Percentiles rank a stretch among this genome's conserved stretches.
These are phyloP conservation scores for Hymenoscyphus repandus DNA, from an alignment of 2,329 filamentous ascomycete genomes.

Conservation along the genomic window DNA sequence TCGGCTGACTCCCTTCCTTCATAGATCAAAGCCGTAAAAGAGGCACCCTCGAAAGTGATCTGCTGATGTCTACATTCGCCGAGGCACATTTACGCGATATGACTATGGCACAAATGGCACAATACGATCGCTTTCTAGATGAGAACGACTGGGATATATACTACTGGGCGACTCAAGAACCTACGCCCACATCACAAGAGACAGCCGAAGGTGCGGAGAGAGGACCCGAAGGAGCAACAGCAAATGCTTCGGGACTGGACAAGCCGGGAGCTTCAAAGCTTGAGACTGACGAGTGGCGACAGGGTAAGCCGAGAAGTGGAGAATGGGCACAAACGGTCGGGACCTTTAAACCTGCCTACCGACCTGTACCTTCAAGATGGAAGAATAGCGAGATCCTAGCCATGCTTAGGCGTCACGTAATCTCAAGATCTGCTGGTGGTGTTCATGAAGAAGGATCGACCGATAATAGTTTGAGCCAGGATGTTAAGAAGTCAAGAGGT, in stretches of 20 bases:
- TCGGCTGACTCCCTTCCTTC: slow-evolving; percentile 3
- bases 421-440: slow-evolving; percentile 59
- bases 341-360: slow-evolving; percentile 87
- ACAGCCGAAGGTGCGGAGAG: slow-evolving; percentile 48
- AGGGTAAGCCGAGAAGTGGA: slow-evolving; percentile 44
- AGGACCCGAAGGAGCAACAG: slow-evolving; percentile 28
- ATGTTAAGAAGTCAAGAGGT: slow-evolving; percentile 21
- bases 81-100: slow-evolving; percentile 71
- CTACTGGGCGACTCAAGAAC: slow-evolving; percentile 95
- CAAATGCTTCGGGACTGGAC: slow-evolving; percentile 17
- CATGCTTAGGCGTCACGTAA: slow-evolving; percentile 76
- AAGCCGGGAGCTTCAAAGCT: slow-evolving; percentile 20
- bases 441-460: slow-evolving; percentile 30
- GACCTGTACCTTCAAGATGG: slow-evolving; percentile 85
- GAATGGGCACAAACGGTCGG: slow-evolving; percentile 98
- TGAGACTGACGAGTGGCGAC: slow-evolving; percentile 30
- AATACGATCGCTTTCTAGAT: slow-evolving; percentile 91
- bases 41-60: slow-evolving; percentile 91
- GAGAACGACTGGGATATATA: slow-evolving; percentile 99
- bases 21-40: slow-evolving; percentile 94
- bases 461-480: slow-evolving; percentile 19
- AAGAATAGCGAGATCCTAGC: slow-evolving; percentile 72
- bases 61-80: slow-evolving; percentile 94
- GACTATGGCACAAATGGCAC: slow-evolving; percentile 64
- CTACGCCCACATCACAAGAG: slow-evolving; percentile 52